A percentile compares a stretch with the other conserved stretches of the same genome.
These are phyloP conservation scores for Lanmaoa pseudosensibilis DNA, from an alignment of 768 basidiomycete species.

Conservation along the genomic window DNA sequence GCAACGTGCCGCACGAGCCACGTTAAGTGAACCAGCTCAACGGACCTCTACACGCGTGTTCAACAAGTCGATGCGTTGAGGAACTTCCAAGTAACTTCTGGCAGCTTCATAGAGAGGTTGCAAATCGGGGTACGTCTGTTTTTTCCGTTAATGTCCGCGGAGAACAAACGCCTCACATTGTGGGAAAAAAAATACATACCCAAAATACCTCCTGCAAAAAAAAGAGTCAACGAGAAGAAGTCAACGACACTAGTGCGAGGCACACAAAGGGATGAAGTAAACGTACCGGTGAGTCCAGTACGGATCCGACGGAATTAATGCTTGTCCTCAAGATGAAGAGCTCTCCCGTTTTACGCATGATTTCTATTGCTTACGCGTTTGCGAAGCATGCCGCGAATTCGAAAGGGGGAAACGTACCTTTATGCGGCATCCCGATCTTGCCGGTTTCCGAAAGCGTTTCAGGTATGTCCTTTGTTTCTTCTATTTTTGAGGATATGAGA, in stretches of 20 bases:
- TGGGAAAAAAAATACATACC: conserved; percentile 49
- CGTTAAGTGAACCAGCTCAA: conserved; percentile 10
- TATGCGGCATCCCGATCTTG: conserved; percentile 88
- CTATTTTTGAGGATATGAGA: conserved; percentile 88
- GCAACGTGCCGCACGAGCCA: background rate
- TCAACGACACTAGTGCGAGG: background rate
- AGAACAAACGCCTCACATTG: background rate
- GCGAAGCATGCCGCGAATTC: conserved; percentile 7
- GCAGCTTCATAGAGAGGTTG: conserved; percentile 95
- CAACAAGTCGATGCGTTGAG: conserved; percentile 87
- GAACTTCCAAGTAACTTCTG: conserved; percentile 91
- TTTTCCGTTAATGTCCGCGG: conserved; percentile 21
- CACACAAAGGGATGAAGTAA: conserved; percentile 1
- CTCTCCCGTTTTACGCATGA: conserved; percentile 97
- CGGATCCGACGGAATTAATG: conserved; percentile 93
- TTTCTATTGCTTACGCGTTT: conserved; percentile 52
- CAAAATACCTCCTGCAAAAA: conserved; percentile 83
- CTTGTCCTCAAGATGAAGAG: conserved; percentile 91
- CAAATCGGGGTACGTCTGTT: conserved; percentile 87
- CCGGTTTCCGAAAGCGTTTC: conserved; percentile 92
- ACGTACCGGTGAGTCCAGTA: conserved; percentile 91
- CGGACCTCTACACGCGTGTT: conserved; percentile 90
- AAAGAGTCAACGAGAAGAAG: background rate
- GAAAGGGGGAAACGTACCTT: conserved; percentile 45
- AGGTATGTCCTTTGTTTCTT: conserved; percentile 95